phyloP scores from a whole-genome alignment of 495 filamentous ascomycete genomes.

The Xylaria longipes region DNA sequence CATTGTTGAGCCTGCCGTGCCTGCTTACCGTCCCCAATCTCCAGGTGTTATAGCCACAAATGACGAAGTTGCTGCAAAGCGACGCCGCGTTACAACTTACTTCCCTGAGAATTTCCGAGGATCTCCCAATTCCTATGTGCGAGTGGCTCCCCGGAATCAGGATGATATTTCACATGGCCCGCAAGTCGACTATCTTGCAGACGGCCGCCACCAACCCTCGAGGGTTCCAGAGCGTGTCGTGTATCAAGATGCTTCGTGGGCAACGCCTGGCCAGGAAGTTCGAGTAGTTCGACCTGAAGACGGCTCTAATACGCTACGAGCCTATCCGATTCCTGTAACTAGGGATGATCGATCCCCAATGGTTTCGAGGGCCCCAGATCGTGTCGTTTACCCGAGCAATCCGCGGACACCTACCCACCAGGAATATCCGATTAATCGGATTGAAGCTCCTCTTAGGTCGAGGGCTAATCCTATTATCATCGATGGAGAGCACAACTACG shows the following conservation, averaged over 20 bases:
- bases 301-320: neutral
- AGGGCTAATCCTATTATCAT: constrained; percentile 36
- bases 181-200: constrained; percentile 29
- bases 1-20: constrained; percentile 27
- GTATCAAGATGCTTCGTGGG: constrained; percentile 25
- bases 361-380: constrained; percentile 12
- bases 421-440: neutral
- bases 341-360: constrained; percentile 1
- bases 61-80: constrained; percentile 31
- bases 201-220: constrained; percentile 19
- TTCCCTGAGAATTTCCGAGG: constrained; percentile 21
- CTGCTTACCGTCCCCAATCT: constrained; percentile 29
- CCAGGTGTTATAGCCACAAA: constrained; percentile 30
- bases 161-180: constrained; percentile 29
- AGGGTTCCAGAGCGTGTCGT: constrained; percentile 18
- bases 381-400: constrained; percentile 13
- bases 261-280: constrained; percentile 24
- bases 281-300: constrained; percentile 19
- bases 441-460: constrained; percentile 27
- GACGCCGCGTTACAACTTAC: constrained; percentile 31
- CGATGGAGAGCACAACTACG: constrained; percentile 23
- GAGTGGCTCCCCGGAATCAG: constrained; percentile 26
- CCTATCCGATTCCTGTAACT: neutral
- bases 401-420: neutral
- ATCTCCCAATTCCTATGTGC: constrained; percentile 27